Conservation (phyloP, 164 flowering plant genomes). For the Vitis rotundifolia region DNA sequence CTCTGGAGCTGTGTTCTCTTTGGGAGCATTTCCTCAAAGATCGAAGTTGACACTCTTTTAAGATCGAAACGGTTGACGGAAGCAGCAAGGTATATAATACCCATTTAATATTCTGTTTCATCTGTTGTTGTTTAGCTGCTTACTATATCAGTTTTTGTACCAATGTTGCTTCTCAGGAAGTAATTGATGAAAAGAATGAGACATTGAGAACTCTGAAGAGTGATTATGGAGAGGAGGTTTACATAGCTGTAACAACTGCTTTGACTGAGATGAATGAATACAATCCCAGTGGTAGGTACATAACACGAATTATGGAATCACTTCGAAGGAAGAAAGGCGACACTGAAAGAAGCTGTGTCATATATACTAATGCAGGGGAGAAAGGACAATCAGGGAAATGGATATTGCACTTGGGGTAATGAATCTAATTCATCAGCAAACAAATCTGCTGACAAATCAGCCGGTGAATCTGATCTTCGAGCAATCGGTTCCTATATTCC, state of each 20-base stretch:
- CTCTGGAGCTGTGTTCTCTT: slow-evolving; percentile 29
- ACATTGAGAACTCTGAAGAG: slow-evolving; percentile 26
- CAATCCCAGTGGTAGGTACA: slow-evolving; percentile 51
- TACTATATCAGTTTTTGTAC: background rate
- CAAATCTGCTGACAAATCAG: no score
- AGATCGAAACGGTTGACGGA: slow-evolving; percentile 30
- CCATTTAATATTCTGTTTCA: background rate
- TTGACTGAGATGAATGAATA: slow-evolving; percentile 42
- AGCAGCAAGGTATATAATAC: slow-evolving; percentile 19
- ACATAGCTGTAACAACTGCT: slow-evolving; percentile 33
- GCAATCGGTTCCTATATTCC: no score
- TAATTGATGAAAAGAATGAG: slow-evolving; percentile 47
- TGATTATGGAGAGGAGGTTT: slow-evolving; percentile 42
- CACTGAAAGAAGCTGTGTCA: slow-evolving; percentile 31
- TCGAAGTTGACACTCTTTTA: slow-evolving; percentile 53
- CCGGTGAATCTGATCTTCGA: no score
- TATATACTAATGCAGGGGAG: slow-evolving; percentile 36
- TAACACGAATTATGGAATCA: slow-evolving; percentile 44
- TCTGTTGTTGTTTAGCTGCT: background rate
- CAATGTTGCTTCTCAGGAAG: slow-evolving; percentile 25
- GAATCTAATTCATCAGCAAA: background rate
- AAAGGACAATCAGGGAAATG: background rate
- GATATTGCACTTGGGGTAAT: background rate
- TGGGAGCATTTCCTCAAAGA: slow-evolving; percentile 48
- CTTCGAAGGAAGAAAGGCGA: slow-evolving; percentile 32